Percentiles rank a stretch among this genome's conserved stretches.
These are phyloP conservation scores for Nigrospora sphaerica DNA, from an alignment of 2,329 filamentous ascomycete species.

Conservation along the genomic window DNA sequence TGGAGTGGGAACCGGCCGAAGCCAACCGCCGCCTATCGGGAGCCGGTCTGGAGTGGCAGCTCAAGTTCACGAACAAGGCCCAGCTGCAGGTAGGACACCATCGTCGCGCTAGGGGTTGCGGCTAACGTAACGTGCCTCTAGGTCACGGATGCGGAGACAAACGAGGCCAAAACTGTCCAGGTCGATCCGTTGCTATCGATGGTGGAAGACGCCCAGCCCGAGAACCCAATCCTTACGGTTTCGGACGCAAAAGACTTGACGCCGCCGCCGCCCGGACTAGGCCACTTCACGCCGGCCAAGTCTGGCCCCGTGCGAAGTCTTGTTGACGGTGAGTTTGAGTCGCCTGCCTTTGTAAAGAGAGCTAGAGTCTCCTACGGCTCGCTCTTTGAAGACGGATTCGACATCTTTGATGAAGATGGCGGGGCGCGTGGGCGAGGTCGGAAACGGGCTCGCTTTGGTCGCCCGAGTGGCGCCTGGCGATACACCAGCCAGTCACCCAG, in stretches of 20 bases:
- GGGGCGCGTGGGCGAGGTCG: conserved; percentile 52
- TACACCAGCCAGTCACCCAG: conserved; percentile 66
- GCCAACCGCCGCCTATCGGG: conserved; percentile 39
- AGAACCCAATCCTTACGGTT: no score
- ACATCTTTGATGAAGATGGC: conserved; percentile 66
- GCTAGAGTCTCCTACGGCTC: conserved; percentile 63
- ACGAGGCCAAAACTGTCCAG: conserved; percentile 41
- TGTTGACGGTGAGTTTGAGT: conserved; percentile 54
- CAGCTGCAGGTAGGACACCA: conserved; percentile 32
- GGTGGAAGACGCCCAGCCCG: no score
- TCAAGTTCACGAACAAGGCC: conserved; percentile 46
- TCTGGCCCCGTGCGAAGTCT: conserved; percentile 25
- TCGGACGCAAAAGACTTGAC: no score
- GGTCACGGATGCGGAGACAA: conserved; percentile 38
- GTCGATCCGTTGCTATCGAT: conserved; percentile 36
- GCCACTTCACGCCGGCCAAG: conserved; percentile 8
- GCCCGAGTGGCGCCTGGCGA: conserved; percentile 64
- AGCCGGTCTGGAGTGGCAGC: conserved; percentile 49
- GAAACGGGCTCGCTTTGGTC: conserved; percentile 64
- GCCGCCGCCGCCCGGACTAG: no score
- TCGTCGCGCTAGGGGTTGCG: background rate
- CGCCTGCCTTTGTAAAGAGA: conserved; percentile 74
- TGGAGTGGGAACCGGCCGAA: conserved; percentile 52
- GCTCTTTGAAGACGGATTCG: conserved; percentile 54
- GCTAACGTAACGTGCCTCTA: conserved; percentile 6